Evolutionary conservation across 306 rosid genomes (phyloP).

Genomic region (Biancaea sappan): DNA sequence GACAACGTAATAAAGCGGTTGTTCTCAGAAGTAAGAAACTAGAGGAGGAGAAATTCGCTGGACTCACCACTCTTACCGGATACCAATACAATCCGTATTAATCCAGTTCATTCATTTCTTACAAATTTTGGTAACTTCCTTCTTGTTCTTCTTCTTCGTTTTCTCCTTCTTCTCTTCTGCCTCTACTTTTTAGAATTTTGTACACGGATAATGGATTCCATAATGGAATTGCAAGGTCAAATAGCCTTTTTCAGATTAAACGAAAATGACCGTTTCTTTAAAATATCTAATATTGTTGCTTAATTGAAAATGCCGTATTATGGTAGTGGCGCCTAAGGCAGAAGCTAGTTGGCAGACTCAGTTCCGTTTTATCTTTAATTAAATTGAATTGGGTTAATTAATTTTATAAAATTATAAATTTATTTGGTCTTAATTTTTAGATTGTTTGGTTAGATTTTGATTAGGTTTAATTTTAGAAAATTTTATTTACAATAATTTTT

Average conservation of each 20-base stretch:
- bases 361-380: no score
- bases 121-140: not conserved
- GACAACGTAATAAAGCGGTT: conserved; percentile 50
- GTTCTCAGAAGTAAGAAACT: conserved; percentile 41
- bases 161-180: not conserved
- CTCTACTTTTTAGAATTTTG: not conserved
- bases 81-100: conserved; percentile 43
- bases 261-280: not conserved
- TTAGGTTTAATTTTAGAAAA: no score
- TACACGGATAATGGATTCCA: not conserved
- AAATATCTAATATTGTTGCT: not conserved
- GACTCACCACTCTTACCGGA: conserved; percentile 45
- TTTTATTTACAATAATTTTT: no score
- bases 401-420: no score
- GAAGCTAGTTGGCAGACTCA: no score
- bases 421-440: no score
- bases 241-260: not conserved
- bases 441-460: no score
- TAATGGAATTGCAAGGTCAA: not conserved
- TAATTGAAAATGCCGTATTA: not conserved
- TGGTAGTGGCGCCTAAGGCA: conserved; percentile 11
- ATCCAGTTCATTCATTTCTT: not conserved
- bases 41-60: conserved; percentile 54
- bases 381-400: no score
- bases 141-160: not conserved